phyloP scores from a whole-genome alignment of 2,329 filamentous ascomycete genomes.

The Colletotrichum endophyticum region DNA sequence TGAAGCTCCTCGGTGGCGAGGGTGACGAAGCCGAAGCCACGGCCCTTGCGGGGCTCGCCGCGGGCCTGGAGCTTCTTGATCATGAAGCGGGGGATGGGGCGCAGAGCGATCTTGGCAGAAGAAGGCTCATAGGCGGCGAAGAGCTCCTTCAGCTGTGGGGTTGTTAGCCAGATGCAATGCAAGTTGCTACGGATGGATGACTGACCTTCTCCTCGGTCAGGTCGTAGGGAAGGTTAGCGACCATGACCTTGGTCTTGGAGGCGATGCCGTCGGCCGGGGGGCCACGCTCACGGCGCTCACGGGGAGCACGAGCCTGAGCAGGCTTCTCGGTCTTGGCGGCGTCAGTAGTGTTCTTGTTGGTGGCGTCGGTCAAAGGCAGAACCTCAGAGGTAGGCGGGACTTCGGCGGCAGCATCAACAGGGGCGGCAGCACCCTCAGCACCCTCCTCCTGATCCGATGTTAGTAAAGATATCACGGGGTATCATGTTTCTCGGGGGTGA shows the following conservation, averaged over 20 bases:
- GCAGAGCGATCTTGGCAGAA: conserved; percentile 97
- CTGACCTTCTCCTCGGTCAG: conserved; percentile 94
- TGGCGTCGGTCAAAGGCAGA: conserved; percentile 66
- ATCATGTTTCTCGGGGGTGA: background rate
- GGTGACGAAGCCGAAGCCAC: conserved; percentile 98
- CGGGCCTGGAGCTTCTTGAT: conserved; percentile 99
- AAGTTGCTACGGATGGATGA: conserved; percentile 11
- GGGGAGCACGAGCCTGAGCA: conserved; percentile 57
- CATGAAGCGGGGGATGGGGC: conserved; percentile 99
- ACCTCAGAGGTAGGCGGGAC: conserved; percentile 56
- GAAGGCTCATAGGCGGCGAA: conserved; percentile 91
- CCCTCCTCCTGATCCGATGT: conserved; percentile 48
- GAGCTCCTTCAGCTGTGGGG: conserved; percentile 87
- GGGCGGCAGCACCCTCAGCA: conserved; percentile 47
- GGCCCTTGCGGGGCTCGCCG: conserved; percentile 97
- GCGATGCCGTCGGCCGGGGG: conserved; percentile 96
- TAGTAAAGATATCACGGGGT: background rate
- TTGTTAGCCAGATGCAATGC: conserved; percentile 24
- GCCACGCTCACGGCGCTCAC: conserved; percentile 80
- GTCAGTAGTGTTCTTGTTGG: conserved; percentile 62
- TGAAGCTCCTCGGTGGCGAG: conserved; percentile 94
- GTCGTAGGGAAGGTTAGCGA: conserved; percentile 98
- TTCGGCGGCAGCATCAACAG: conserved; percentile 42
- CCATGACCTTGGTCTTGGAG: conserved; percentile 99
- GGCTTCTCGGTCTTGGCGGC: conserved; percentile 63